Base-by-base conservation (phyloP, 1,284 basidiomycete genomes). In the Melampsora abietis-canadensis region DNA sequence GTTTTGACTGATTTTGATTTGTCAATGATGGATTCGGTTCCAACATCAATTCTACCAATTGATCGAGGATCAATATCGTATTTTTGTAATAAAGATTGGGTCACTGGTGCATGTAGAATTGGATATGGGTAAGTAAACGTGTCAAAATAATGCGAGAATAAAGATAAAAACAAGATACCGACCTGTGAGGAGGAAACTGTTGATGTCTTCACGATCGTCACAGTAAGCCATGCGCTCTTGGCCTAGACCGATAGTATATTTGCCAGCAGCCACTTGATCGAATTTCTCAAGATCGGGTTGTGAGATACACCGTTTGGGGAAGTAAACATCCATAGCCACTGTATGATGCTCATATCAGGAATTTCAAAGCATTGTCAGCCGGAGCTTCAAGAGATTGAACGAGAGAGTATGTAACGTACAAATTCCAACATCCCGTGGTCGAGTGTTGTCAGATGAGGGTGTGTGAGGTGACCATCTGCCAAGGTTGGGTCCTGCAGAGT, bases 1-100 rank as follows among this genome's bases (percentile, higher is more conserved):
- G 96, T 98, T 85, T 99, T 99, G 84, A 94, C 94, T 34, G 95
- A 92, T 85, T 99, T 99, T 77, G 94, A 95, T 86, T 98, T 98
- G 88, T 99, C 95, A 80, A 99, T 97, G 84, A 98, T 92, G 68
- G 96, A 98, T 84, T 98, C 96, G 40, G 96, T 98, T 76, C 95
- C 95, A 78, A 98, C 94, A 79, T 98, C 95, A 76, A 98, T 88
- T 79, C 95, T 93, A 76, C 95, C 95, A 82, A 99, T 95, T 75
- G 91, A 92, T 81, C 88, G 90, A 77, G 95, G 94, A 86, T 98
- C 94, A 80, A 99, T 88, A 85, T 94, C 89, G 87, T 91, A 96
- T 84, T 96, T 98, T 81, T 92, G 87, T 78, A 98, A 86, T 54
- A 98, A 88, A 78, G 89, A 89, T 76, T 88, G 87, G 78, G 81